These are phyloP conservation scores for Kurtzmaniella quercitrusa DNA, from an alignment of 1,139 yeast genomes.

Conservation along the genomic window DNA sequence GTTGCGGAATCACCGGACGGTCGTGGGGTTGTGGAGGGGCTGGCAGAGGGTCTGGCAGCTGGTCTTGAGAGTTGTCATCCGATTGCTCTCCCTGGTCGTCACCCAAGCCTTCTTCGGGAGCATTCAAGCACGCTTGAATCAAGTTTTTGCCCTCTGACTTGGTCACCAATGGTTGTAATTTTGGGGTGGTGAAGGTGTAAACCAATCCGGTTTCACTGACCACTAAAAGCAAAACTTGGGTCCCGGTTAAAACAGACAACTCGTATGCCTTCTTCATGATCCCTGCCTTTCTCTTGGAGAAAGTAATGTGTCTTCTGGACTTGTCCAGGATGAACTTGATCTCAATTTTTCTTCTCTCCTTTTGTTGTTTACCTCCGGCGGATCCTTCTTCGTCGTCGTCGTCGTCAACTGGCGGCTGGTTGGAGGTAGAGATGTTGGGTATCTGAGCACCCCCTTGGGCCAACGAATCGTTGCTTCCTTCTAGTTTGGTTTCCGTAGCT, in stretches of 20 bases:
- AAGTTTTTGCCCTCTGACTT: slow-evolving; percentile 95
- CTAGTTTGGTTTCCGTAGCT: slow-evolving; percentile 38
- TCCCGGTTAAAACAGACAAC: slow-evolving; percentile 90
- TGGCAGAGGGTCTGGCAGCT: slow-evolving; percentile 38
- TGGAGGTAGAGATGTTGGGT: slow-evolving; percentile 16
- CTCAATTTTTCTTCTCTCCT: slow-evolving; percentile 95
- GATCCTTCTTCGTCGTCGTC: slow-evolving; percentile 73
- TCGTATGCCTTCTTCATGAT: slow-evolving; percentile 99
- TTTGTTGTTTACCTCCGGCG: slow-evolving; percentile 49
- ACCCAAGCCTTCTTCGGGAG: slow-evolving; percentile 68
- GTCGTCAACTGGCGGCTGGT: slow-evolving; percentile 26
- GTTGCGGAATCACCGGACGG: slow-evolving; percentile 26
- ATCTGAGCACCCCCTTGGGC: slow-evolving; percentile 18
- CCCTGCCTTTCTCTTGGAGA: slow-evolving; percentile 96
- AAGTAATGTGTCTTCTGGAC: slow-evolving; percentile 95
- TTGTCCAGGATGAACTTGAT: slow-evolving; percentile 96
- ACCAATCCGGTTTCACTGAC: slow-evolving; percentile 97
- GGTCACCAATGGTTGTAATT: slow-evolving; percentile 94
- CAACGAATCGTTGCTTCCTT: slow-evolving; percentile 30
- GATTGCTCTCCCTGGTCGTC: slow-evolving; percentile 66
- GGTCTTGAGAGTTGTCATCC: slow-evolving; percentile 41
- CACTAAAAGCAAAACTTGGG: slow-evolving; percentile 88
- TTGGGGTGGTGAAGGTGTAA: slow-evolving; percentile 97
- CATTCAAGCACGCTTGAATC: slow-evolving; percentile 94
- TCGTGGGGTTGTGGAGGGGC: slow-evolving; percentile 17